These are phyloP conservation scores for Solanum okadae DNA, from an alignment of 257 asterid species.

Conservation along the genomic window DNA sequence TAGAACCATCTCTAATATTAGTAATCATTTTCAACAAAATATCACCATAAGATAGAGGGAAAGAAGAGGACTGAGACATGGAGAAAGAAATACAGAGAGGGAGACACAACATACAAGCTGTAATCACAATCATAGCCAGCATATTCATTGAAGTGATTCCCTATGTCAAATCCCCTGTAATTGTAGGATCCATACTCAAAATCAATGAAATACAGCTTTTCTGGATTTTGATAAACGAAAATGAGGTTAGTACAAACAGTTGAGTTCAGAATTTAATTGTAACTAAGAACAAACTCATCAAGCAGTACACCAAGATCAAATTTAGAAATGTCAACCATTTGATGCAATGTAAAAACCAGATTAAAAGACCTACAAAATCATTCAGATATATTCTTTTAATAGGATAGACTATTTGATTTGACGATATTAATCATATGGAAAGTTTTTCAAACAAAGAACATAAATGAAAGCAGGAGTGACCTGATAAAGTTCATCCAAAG, in stretches of 20 bases:
- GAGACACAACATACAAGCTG: constrained; percentile 47
- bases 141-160: constrained; percentile 97
- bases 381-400: not conserved
- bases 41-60: not conserved
- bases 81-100: not conserved
- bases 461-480: not conserved
- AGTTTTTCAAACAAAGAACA: not conserved
- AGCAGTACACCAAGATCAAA: not conserved
- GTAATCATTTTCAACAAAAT: not conserved
- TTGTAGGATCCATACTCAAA: constrained; percentile 93
- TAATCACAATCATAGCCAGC: constrained; percentile 98
- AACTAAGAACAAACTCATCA: not conserved
- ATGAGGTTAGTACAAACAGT: not conserved
- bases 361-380: not conserved
- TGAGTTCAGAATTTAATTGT: not conserved
- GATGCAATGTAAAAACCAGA: not conserved
- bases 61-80: not conserved
- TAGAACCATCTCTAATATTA: not conserved
- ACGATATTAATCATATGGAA: not conserved
- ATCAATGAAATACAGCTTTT: constrained; percentile 87
- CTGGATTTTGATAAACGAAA: constrained; percentile 34
- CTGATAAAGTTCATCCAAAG: not conserved
- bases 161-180: constrained; percentile 95
- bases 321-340: not conserved
- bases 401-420: not conserved